Conservation (phyloP, 2,329 filamentous ascomycete genomes). For the Botrytis hyacinthi region DNA sequence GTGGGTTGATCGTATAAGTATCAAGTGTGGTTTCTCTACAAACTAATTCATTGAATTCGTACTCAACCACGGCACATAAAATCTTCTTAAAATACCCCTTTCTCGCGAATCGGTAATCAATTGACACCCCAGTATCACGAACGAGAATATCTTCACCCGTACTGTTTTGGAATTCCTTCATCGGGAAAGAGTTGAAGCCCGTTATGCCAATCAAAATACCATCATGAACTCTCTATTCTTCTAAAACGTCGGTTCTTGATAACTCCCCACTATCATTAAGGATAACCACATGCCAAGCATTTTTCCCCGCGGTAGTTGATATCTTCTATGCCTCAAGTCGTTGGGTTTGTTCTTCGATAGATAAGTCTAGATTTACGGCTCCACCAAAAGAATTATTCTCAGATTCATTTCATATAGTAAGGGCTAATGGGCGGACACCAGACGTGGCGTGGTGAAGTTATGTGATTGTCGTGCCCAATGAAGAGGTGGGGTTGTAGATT, state of each 20-base stretch:
- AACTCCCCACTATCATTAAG: neutral
- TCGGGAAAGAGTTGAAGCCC: conserved; percentile 22
- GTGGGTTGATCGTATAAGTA: conserved; percentile 24
- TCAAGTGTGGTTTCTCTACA: conserved; percentile 28
- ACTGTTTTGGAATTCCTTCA: neutral
- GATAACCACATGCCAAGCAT: conserved; percentile 21
- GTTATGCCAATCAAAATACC: conserved; percentile 19
- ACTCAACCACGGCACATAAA: conserved; percentile 29
- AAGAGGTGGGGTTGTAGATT: conserved; percentile 8
- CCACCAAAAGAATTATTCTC: conserved; percentile 24
- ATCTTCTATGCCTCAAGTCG: neutral
- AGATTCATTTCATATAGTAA: conserved; percentile 23
- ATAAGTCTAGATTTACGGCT: neutral
- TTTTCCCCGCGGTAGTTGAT: conserved; percentile 8
- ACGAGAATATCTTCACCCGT: neutral
- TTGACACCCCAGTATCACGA: conserved; percentile 29
- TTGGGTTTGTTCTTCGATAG: neutral
- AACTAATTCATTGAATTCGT: conserved; percentile 28
- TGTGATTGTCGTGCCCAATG: conserved; percentile 19
- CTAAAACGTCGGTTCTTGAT: neutral
- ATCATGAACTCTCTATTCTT: conserved; percentile 14
- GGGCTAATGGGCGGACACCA: conserved; percentile 9
- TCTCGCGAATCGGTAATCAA: conserved; percentile 30
- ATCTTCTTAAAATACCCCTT: conserved; percentile 32
- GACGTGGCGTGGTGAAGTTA: conserved; percentile 18